A percentile compares a stretch with the other conserved stretches of the same genome.
Evolutionary conservation across 129 eudicot genomes (phyloP).

Genomic region (Sambucus nigra): DNA sequence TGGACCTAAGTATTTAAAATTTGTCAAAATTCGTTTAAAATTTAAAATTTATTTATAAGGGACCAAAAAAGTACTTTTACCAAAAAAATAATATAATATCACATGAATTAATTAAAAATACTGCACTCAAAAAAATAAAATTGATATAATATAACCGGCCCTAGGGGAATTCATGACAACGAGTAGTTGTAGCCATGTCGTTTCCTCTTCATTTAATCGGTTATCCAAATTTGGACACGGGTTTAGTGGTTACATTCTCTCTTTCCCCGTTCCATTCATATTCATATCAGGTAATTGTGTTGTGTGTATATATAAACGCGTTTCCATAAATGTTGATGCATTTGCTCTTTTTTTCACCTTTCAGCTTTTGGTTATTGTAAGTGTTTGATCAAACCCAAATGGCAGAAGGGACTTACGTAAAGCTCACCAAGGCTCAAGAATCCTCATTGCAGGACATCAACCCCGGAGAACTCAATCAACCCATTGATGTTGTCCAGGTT

Average conservation of each 20-base stretch:
- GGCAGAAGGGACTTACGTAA: slow-evolving; percentile 63
- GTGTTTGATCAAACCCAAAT: slow-evolving; percentile 19
- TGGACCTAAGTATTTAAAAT: too few species aligned
- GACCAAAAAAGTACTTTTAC: too few species aligned
- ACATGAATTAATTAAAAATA: too few species aligned
- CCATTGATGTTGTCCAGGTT: slow-evolving; percentile 60
- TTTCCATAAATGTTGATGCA: neutral
- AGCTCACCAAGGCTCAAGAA: slow-evolving; percentile 54
- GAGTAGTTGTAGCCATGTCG: too few species aligned
- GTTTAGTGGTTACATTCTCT: neutral
- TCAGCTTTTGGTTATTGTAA: neutral
- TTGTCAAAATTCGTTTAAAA: too few species aligned
- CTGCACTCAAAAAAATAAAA: too few species aligned
- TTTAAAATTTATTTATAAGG: too few species aligned
- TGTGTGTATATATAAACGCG: neutral
- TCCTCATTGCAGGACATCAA: slow-evolving; percentile 48
- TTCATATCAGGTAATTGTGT: neutral
- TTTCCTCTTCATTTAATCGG: too few species aligned
- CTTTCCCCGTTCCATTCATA: neutral
- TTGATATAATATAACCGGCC: too few species aligned
- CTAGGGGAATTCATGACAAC: too few species aligned
- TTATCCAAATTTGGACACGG: neutral
- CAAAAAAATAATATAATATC: too few species aligned
- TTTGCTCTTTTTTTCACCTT: neutral
- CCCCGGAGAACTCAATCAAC: slow-evolving; percentile 88